Evolutionary conservation across 2,329 filamentous ascomycete genomes (phyloP).

Genomic region (Cordyceps militaris): DNA sequence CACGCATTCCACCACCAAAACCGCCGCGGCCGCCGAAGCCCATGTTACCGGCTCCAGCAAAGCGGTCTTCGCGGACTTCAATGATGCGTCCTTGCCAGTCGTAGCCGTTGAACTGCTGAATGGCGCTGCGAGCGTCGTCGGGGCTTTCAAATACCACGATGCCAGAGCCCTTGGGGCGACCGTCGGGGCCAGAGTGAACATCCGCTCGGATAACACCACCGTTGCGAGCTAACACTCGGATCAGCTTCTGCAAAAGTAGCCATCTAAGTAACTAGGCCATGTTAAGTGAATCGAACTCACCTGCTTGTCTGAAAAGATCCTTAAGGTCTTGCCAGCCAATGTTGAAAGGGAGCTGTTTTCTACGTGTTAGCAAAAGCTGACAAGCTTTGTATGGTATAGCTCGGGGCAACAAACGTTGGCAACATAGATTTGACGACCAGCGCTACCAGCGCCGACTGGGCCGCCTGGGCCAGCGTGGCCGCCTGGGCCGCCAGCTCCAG

Average conservation of each 20-base stretch:
- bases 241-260: background rate
- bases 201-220: slow-evolving; percentile 89
- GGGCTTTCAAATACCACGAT: slow-evolving; percentile 94
- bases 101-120: slow-evolving; percentile 96
- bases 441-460: slow-evolving; percentile 47
- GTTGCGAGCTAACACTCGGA: slow-evolving; percentile 39
- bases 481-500: slow-evolving; percentile 48
- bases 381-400: slow-evolving; percentile 17
- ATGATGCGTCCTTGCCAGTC: slow-evolving; percentile 94
- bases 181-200: slow-evolving; percentile 85
- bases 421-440: slow-evolving; percentile 88
- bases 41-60: slow-evolving; percentile 58
- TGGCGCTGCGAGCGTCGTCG: slow-evolving; percentile 91
- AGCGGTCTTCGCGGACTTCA: slow-evolving; percentile 94
- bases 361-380: background rate
- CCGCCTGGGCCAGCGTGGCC: slow-evolving; percentile 38
- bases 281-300: slow-evolving; percentile 50
- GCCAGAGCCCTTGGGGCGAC: slow-evolving; percentile 90
- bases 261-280: background rate
- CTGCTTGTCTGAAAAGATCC: slow-evolving; percentile 95
- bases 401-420: slow-evolving; percentile 75
- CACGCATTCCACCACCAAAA: slow-evolving; percentile 51
- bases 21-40: slow-evolving; percentile 51
- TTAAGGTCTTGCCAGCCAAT: slow-evolving; percentile 99
- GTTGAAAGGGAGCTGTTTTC: slow-evolving; percentile 79